phyloP scores from a whole-genome alignment of 176 grass and related monocot genomes.

The Phoenix dactylifera region DNA sequence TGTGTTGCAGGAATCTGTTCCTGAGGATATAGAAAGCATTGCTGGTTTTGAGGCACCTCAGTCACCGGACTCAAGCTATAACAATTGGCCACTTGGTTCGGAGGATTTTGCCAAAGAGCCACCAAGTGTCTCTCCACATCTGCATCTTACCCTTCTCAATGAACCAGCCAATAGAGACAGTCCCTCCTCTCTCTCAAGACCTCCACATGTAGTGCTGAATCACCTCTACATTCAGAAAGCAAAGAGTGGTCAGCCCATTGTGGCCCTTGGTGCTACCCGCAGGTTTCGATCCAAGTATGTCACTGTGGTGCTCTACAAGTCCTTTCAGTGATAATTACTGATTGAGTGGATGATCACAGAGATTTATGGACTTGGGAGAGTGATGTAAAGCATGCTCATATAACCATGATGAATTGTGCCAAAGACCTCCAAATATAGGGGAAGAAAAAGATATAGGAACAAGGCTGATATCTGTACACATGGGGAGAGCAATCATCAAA shows the following conservation, averaged over 20 bases:
- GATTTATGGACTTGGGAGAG: too few relatives aligned
- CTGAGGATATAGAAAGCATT: conserved; percentile 24
- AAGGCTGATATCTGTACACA: too few relatives aligned
- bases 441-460: too few relatives aligned
- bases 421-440: too few relatives aligned
- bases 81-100: conserved; percentile 18
- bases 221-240: conserved; percentile 30
- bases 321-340: conserved; percentile 5
- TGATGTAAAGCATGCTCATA: too few relatives aligned
- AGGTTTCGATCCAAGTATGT: conserved; percentile 29
- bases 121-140: conserved; percentile 23
- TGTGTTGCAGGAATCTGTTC: conserved; percentile 20
- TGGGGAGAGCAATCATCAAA: too few relatives aligned
- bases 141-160: conserved; percentile 23
- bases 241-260: conserved; percentile 8
- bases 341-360: too few relatives aligned
- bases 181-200: neutral
- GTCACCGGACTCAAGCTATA: conserved; percentile 34
- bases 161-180: neutral
- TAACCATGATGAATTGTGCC: too few relatives aligned
- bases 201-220: conserved; percentile 20
- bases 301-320: conserved; percentile 38
- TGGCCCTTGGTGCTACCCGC: conserved; percentile 20
- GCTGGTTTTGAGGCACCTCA: conserved; percentile 18
- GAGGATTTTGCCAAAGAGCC: conserved; percentile 30